A percentile compares a stretch with the other conserved stretches of the same genome.
Evolutionary conservation across 768 basidiomycete genomes (phyloP).

Genomic region (Pholiota molesta): DNA sequence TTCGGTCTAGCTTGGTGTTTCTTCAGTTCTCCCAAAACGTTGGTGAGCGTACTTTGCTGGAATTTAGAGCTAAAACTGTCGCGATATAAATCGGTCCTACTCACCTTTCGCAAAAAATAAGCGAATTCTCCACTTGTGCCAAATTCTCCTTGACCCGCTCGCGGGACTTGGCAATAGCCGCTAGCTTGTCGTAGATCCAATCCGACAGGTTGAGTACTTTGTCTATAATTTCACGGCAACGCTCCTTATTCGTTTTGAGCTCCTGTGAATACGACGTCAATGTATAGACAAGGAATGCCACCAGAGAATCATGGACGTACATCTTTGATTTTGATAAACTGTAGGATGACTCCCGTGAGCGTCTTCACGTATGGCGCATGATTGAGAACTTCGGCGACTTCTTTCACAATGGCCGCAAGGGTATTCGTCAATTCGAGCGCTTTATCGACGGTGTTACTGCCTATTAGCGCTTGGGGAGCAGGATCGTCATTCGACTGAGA

Average conservation of each 20-base stretch:
- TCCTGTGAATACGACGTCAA: too few species aligned
- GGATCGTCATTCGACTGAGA: not conserved
- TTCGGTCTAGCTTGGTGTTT: too few species aligned
- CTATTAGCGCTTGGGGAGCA: not conserved
- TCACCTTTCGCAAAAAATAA: not conserved
- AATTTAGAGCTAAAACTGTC: too few species aligned
- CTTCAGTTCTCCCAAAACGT: too few species aligned
- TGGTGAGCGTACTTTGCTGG: too few species aligned
- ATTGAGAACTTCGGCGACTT: too few species aligned
- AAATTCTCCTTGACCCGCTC: not conserved
- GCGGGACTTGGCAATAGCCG: not conserved
- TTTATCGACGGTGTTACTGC: not conserved
- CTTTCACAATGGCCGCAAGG: too few species aligned
- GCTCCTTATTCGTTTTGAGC: not conserved
- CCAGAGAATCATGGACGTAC: not conserved
- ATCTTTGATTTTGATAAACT: too few species aligned
- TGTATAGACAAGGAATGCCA: not conserved
- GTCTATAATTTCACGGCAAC: not conserved
- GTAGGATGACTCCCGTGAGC: too few species aligned
- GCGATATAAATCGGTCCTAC: not conserved
- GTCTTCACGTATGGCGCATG: not conserved
- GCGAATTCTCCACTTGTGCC: not conserved
- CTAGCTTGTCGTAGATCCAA: not conserved
- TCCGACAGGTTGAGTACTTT: not conserved
- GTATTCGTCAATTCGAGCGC: too few species aligned